Percentiles rank a stretch among this genome's conserved stretches.
Evolutionary conservation across 306 rosid species (phyloP).

Genomic region (Abrus precatorius): DNA sequence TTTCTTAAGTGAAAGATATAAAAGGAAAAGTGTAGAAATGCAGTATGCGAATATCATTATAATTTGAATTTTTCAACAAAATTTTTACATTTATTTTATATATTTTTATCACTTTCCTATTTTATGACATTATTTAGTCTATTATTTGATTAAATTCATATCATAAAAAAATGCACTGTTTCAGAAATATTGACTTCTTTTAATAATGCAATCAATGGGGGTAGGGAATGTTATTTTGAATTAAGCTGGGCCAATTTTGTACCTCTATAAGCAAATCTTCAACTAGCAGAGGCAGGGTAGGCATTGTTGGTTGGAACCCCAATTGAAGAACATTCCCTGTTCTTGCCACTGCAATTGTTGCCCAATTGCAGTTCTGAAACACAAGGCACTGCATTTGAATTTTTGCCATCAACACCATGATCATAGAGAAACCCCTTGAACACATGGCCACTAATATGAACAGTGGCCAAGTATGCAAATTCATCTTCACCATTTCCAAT

Average conservation of each 20-base stretch:
- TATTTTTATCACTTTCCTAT: not conserved
- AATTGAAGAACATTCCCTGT: slow-evolving; percentile 60
- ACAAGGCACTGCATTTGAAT: slow-evolving; percentile 56
- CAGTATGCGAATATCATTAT: not conserved
- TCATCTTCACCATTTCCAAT: slow-evolving; percentile 75
- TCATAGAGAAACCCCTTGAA: slow-evolving; percentile 89
- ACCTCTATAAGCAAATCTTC: slow-evolving; percentile 41
- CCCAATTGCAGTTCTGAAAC: slow-evolving; percentile 69
- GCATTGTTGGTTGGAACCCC: slow-evolving; percentile 50
- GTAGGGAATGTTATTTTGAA: slow-evolving; percentile 1
- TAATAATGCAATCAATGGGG: not conserved
- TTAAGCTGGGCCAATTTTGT: slow-evolving; percentile 24
- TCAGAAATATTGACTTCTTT: not conserved
- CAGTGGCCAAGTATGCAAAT: slow-evolving; percentile 75
- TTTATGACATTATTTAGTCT: not conserved
- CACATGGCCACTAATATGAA: slow-evolving; percentile 82
- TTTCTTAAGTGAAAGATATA: not conserved
- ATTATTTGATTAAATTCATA: too few relatives aligned
- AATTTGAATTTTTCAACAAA: not conserved
- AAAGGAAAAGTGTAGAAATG: slow-evolving; percentile 12
- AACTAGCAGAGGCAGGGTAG: slow-evolving; percentile 60
- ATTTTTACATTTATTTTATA: not conserved
- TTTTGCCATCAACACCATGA: slow-evolving; percentile 71
- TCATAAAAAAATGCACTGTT: not conserved
- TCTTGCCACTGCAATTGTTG: slow-evolving; percentile 59